Conservation (phyloP, 2,329 filamentous ascomycete genomes). For the Ophiostoma perfectum region DNA sequence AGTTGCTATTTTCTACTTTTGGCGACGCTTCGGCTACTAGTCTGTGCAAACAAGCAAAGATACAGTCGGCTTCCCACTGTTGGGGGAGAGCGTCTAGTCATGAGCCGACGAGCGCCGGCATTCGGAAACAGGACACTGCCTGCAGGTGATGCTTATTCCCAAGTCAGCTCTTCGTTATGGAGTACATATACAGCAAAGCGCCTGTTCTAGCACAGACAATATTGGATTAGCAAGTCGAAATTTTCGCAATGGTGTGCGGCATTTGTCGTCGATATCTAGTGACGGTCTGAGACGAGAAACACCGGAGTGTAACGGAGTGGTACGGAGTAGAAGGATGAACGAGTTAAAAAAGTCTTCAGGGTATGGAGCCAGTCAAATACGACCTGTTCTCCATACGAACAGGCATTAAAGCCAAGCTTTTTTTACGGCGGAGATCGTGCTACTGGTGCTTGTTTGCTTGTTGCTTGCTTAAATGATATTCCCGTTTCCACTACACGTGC, state of each 20-base stretch:
- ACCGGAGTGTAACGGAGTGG: neutral
- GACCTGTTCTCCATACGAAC: slow-evolving; percentile 5
- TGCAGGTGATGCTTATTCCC: neutral
- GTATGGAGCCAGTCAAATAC: neutral
- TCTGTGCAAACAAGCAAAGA: neutral
- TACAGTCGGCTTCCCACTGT: neutral
- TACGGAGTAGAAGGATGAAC: too few relatives aligned
- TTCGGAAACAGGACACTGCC: neutral
- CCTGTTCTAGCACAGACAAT: neutral
- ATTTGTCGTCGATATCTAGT: neutral
- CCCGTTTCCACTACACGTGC: too few relatives aligned
- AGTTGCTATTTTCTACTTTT: neutral
- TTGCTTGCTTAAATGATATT: neutral
- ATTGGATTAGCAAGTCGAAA: neutral
- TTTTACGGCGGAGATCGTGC: neutral
- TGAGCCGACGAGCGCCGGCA: neutral
- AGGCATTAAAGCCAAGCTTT: slow-evolving; percentile 10
- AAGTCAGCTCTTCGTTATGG: neutral
- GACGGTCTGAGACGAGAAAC: neutral
- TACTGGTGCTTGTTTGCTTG: neutral
- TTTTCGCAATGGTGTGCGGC: slow-evolving; percentile 3
- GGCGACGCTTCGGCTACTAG: neutral
- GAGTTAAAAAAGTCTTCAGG: neutral
- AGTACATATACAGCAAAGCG: neutral
- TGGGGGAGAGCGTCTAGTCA: neutral